Evolutionary conservation across 805 yeast genomes (phyloP), one percentile per base, ranked within the genome.

Genomic region (Scheffersomyces lignosus): DNA sequence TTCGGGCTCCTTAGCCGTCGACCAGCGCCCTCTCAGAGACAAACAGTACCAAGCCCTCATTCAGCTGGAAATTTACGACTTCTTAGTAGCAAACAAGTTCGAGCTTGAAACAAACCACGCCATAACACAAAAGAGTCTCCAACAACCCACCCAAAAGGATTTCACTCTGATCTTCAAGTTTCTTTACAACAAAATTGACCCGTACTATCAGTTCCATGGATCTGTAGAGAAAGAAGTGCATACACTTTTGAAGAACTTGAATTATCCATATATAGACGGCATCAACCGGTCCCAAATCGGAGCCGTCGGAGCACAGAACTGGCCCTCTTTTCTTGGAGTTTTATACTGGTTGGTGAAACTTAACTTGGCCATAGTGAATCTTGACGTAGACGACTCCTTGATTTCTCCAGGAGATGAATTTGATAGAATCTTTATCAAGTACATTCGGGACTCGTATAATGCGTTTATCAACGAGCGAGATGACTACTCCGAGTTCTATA

Each of bases 271-370:
- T 56, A 59, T 87, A 40, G 95, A 85, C 27, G 69, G 86, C 0
- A 80, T 90, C 27, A 86, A 83, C 58, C 82, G 89, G 52, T 83
- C 93, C 1, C 95, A 87, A 54, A 81, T 89, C 26, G 79, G 89
- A 26, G 96, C 96, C 0, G 96, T 87, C 9, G 96, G 96, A 4
- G 95, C 96, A 2, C 80, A 83, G 33, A 81, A 80, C 47, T 89
- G 96, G 96, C 88, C 87, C 9, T 74, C 75, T 5, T 86, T 87
- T 46, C 58, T 89, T 28, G 96, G 93, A 1, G 78, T 90, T 75
- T 63, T 89, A 15, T 81, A 83, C 56, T 89, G 96, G 96, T 56
- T 89, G 30, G 79, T 83, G 4, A 78, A 78, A 45, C 68, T 79
- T 42, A 80, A 70, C 49, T 43, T 58, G 28, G 46, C 64, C 43